A percentile compares a stretch with the other conserved stretches of the same genome.
Evolutionary conservation across 306 rosid species (phyloP).

Genomic region (Quercus wislizeni): DNA sequence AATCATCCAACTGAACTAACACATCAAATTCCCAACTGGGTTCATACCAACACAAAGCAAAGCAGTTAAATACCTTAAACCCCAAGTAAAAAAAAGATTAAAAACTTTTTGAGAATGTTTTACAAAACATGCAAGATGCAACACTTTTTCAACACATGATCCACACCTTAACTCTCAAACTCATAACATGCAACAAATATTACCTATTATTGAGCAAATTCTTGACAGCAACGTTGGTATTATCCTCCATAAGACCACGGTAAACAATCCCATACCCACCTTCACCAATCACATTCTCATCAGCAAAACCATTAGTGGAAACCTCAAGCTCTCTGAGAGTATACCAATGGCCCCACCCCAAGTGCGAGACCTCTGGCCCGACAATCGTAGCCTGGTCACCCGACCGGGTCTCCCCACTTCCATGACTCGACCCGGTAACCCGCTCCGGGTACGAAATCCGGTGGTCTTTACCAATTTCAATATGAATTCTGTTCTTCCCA

Average conservation of each 20-base stretch:
- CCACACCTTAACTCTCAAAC: no score
- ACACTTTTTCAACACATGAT: no score
- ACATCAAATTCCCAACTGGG: constrained; percentile 5
- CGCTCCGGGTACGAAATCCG: constrained; percentile 61
- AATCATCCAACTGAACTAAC: background rate
- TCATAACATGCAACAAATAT: background rate
- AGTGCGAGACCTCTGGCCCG: constrained; percentile 60
- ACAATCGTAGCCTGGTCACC: constrained; percentile 41
- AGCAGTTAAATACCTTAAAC: background rate
- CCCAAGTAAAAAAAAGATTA: background rate
- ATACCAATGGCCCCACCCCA: constrained; percentile 72
- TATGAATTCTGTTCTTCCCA: constrained; percentile 39
- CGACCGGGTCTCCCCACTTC: constrained; percentile 47
- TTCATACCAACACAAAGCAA: background rate
- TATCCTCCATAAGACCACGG: constrained; percentile 49
- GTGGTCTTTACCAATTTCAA: constrained; percentile 61
- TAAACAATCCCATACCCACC: constrained; percentile 72
- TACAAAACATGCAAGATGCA: background rate
- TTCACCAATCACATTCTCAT: constrained; percentile 63
- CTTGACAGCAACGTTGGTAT: constrained; percentile 45
- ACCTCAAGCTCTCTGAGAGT: constrained; percentile 61
- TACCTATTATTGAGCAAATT: constrained; percentile 64
- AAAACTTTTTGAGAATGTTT: background rate
- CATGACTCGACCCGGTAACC: constrained; percentile 44
- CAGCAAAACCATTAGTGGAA: constrained; percentile 52